Percentiles rank a stretch among this genome's conserved stretches.
Evolutionary conservation across 2,329 filamentous ascomycete species (phyloP).

Genomic region (Penicillium occitanis): DNA sequence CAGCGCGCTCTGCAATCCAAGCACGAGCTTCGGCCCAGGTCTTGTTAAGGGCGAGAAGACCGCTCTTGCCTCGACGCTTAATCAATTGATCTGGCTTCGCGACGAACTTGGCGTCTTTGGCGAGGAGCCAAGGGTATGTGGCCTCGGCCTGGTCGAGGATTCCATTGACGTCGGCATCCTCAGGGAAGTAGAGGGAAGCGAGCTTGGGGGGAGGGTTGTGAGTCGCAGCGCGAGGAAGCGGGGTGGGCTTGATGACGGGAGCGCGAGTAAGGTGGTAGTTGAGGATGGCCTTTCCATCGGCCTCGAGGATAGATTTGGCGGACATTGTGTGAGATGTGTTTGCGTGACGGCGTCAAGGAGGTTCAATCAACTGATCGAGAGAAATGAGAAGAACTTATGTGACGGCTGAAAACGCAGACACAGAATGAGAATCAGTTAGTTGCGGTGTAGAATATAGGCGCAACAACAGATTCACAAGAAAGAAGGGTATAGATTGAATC

Average conservation of each 20-base stretch:
- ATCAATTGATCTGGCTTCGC: conserved; percentile 99
- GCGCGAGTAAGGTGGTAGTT: conserved; percentile 99
- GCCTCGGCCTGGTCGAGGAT: conserved; percentile 94
- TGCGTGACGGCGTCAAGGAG: background rate
- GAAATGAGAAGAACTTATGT: background rate
- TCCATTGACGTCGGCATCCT: conserved; percentile 76
- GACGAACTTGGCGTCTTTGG: conserved; percentile 83
- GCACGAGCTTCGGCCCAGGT: conserved; percentile 89
- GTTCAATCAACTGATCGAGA: background rate
- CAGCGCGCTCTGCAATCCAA: conserved; percentile 90
- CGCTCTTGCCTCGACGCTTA: conserved; percentile 99
- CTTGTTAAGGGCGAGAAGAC: conserved; percentile 95
- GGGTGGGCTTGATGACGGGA: conserved; percentile 95
- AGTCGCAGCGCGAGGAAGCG: conserved; percentile 76
- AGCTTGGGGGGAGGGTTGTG: conserved; percentile 93
- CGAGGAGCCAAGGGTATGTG: conserved; percentile 93
- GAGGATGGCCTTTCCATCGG: conserved; percentile 99
- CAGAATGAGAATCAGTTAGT: background rate
- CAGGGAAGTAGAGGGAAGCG: conserved; percentile 88
- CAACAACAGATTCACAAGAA: background rate
- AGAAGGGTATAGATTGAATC: background rate
- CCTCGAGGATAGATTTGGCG: conserved; percentile 96
- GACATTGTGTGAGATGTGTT: conserved; percentile 62
- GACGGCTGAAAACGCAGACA: background rate
- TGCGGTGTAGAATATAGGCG: background rate